Evolutionary conservation across 2,329 filamentous ascomycete species (phyloP).

Genomic region (Colletotrichum musae): DNA sequence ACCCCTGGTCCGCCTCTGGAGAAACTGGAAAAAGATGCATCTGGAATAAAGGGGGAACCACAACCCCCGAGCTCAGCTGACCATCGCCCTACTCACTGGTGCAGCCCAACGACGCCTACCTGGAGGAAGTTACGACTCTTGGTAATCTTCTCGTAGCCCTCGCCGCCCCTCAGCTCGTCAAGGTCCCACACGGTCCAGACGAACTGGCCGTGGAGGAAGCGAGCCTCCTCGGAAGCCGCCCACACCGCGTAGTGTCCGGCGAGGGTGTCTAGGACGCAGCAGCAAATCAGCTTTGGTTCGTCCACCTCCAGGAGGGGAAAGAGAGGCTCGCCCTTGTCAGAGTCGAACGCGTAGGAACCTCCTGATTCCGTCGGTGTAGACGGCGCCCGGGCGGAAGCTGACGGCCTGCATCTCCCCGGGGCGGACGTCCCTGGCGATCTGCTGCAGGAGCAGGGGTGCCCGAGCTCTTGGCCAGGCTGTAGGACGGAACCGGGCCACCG

Average conservation of each 20-base stretch:
- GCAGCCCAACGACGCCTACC: constrained; percentile 32
- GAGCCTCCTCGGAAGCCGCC: constrained; percentile 54
- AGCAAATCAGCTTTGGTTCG: neutral
- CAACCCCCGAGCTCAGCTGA: neutral
- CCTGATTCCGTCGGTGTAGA: constrained; percentile 50
- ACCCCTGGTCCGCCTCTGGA: too few species aligned
- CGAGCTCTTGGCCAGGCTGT: too few species aligned
- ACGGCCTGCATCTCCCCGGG: constrained; percentile 54
- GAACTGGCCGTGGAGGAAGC: constrained; percentile 56
- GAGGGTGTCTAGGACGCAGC: constrained; percentile 3
- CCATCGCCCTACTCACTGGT: neutral
- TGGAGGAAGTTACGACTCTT: constrained; percentile 41
- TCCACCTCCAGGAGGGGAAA: too few species aligned
- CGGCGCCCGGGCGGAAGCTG: constrained; percentile 56
- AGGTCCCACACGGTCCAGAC: constrained; percentile 60
- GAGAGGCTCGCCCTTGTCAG: constrained; percentile 46
- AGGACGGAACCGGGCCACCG: too few species aligned
- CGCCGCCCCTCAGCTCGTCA: constrained; percentile 50
- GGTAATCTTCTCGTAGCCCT: constrained; percentile 34
- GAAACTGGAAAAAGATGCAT: too few species aligned
- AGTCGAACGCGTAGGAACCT: constrained; percentile 43
- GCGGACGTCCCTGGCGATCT: constrained; percentile 53
- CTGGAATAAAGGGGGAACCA: neutral
- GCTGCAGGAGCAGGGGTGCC: constrained; percentile 47
- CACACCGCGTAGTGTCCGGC: constrained; percentile 53